Base-by-base conservation (phyloP, 2,329 filamentous ascomycete species). In the Ambrosiella beaveri region DNA sequence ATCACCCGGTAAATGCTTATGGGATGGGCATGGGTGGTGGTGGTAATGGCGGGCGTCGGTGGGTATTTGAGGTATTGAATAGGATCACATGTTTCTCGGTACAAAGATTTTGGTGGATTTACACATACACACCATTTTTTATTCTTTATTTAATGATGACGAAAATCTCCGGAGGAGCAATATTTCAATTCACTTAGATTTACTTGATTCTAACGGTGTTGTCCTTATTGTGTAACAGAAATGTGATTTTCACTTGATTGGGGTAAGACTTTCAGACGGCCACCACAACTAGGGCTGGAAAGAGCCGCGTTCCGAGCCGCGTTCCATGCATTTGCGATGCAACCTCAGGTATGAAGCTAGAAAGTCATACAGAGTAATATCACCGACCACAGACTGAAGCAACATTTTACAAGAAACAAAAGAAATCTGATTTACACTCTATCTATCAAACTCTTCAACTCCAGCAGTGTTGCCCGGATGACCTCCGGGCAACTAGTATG, bases 1-100 rank as follows among this genome's bases (percentile, higher is more conserved):
- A 70, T 83, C 68, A 81, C 75, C 66, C 75, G 80, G 71, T 82
- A 78, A 66, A 67, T 17, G 8, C 13, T 47, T 15, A n/a, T 47
- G 44, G 44, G 5, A 27, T 53, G 51, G 51, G n/a, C 12, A 38
- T 12, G 13, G 8, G 50, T 38, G 13, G 49, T 19, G 49, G 27
- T 13, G 49, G 17, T 36, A 27, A n/a, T 27, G 35, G n/a, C 15
- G 12, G 49, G 35, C 15, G 19, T 27, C n/a, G 35, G 51, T 8
- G 35, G 36, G 51, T 37, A 50, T 13, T 5, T 27, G 15, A 49
- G 19, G 35, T 53, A 15, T 35, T 53, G 51, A 53, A 53, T 53
- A 53, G 51, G 39, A 53, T 37, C 38, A n/a, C 35, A 13, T n/a
- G 35, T 53, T 53, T 53, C 51, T 39, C 35, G 36, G 38, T 38